These are phyloP conservation scores for Arthroderma uncinatum DNA, from an alignment of 2,329 filamentous ascomycete species.

Conservation along the genomic window DNA sequence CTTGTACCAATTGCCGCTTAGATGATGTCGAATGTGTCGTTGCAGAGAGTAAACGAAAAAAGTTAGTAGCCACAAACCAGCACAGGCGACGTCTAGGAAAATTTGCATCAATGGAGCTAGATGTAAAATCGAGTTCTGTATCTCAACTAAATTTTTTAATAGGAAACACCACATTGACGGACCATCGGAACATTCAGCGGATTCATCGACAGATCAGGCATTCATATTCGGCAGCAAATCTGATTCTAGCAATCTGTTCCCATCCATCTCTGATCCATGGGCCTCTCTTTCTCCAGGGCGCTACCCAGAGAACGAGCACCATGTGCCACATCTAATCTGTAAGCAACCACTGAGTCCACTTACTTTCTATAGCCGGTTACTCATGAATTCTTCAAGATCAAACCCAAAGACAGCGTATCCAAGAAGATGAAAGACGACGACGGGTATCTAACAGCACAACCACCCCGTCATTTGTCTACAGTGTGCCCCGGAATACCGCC, in stretches of 20 bases:
- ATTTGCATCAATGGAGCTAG: background rate
- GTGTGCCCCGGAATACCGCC: conserved; percentile 27
- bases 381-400: conserved; percentile 32
- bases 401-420: conserved; percentile 35
- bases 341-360: conserved; percentile 24
- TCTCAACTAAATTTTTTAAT: background rate
- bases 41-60: conserved; percentile 44
- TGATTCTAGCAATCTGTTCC: background rate
- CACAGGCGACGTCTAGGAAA: background rate
- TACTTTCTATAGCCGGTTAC: background rate
- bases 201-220: conserved; percentile 11
- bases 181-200: conserved; percentile 25
- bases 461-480: conserved; percentile 28
- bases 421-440: conserved; percentile 37
- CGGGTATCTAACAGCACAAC: conserved; percentile 34
- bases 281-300: background rate
- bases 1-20: conserved; percentile 22
- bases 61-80: conserved; percentile 24
- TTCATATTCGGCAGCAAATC: background rate
- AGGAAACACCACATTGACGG: conserved; percentile 9
- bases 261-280: background rate
- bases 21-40: conserved; percentile 21
- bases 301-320: conserved; percentile 34
- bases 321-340: conserved; percentile 56
- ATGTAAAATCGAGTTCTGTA: background rate